These are phyloP conservation scores for Penicillium sp. DNA, from an alignment of 2,329 filamentous ascomycete genomes.

Conservation along the genomic window DNA sequence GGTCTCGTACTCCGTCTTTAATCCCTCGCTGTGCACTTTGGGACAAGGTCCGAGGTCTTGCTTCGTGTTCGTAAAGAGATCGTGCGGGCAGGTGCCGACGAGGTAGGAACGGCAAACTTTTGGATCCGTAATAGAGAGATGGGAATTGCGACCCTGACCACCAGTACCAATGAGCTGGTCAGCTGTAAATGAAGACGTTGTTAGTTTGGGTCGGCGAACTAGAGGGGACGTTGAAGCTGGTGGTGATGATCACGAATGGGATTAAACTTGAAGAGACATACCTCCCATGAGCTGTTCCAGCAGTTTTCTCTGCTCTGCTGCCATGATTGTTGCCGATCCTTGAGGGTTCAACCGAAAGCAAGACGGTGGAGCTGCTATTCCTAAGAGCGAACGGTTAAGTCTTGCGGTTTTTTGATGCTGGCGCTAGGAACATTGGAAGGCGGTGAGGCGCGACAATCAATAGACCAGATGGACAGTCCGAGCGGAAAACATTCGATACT, in stretches of 20 bases:
- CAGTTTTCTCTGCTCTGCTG: slow-evolving; percentile 96
- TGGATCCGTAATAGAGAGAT: slow-evolving; percentile 84
- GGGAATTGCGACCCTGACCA: slow-evolving; percentile 71
- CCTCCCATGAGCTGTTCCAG: slow-evolving; percentile 85
- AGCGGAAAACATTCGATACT: neutral
- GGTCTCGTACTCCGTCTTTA: slow-evolving; percentile 85
- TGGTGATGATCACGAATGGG: neutral
- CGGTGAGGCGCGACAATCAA: slow-evolving; percentile 29
- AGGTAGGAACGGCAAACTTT: slow-evolving; percentile 96
- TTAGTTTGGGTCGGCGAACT: slow-evolving; percentile 30
- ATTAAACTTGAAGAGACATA: slow-evolving; percentile 28
- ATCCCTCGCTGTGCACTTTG: slow-evolving; percentile 82
- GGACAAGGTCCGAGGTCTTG: slow-evolving; percentile 91
- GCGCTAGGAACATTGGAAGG: slow-evolving; percentile 30
- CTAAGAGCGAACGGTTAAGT: slow-evolving; percentile 17
- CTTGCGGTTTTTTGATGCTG: slow-evolving; percentile 26
- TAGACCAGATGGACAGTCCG: slow-evolving; percentile 23
- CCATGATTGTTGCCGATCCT: slow-evolving; percentile 62
- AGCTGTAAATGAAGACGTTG: slow-evolving; percentile 35
- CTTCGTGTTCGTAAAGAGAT: slow-evolving; percentile 99
- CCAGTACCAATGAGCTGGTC: slow-evolving; percentile 79
- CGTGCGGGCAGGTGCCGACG: slow-evolving; percentile 91
- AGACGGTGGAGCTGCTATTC: slow-evolving; percentile 11
- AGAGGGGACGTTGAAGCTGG: slow-evolving; percentile 15
- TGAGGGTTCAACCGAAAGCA: slow-evolving; percentile 10